Base-by-base conservation (phyloP, 192 early-diverging fungal genomes). In the Coemansia umbellata region DNA sequence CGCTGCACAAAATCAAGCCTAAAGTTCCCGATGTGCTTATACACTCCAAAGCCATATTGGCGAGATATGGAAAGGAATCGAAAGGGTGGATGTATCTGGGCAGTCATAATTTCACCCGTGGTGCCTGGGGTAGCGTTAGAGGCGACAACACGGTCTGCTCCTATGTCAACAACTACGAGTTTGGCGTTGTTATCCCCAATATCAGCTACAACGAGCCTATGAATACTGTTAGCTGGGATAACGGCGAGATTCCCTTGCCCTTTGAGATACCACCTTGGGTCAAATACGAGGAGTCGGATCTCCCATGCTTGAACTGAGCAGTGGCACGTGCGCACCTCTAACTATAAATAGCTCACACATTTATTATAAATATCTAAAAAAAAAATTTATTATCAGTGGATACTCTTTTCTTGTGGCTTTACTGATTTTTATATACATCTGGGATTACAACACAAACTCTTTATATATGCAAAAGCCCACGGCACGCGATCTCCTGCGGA, bases 51-150 rank as follows among this genome's bases (percentile, higher is more conserved):
- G 37, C 58, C 13, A 45, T 73, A 1, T 18, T 73, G 21, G 53
- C 63, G 0, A 47, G 63, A 23, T 47, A 22, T n/a, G 45, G 55
- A 1, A n/a, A n/a, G n/a, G 17, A 26, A 28, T 50, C 14, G 4
- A n/a, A 43, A 13, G 70, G 70, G 10, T 73, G 70, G 70, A 54
- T 73, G 37, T 73, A 73, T 9, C 21, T 73, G 19, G 70, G 70
- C 1, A 66, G 63, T 28, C 70, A 73, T 28, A 73, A 73, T 36
- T 73, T 66, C 42, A 66, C 70, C 2, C 53, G 58, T 10, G 63
- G 58, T 11, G 70, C 70, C 1, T 73, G 70, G 70, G 70, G 70
- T 15, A 18, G 33, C 10, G 4, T 41, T 19, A 36, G 17, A n/a
- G 6, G 4, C 11, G 33, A 6, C 0, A 31, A 22, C n/a, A n/a